These are phyloP conservation scores for Salix viminalis DNA, from an alignment of 345 rosid genomes.

Conservation along the genomic window DNA sequence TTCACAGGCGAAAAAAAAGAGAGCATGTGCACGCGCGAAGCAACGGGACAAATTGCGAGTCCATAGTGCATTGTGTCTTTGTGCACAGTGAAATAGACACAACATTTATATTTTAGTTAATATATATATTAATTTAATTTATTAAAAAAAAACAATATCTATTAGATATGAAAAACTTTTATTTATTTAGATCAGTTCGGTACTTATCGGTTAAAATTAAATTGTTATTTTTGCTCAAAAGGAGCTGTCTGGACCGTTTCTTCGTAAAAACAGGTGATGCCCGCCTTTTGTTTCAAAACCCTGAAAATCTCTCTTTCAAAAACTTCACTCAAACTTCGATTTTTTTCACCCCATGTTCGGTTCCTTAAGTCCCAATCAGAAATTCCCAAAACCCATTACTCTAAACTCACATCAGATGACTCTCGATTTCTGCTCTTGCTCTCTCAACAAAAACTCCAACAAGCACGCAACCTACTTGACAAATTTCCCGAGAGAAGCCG, in stretches of 20 bases:
- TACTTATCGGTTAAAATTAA: no score
- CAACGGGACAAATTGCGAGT: no score
- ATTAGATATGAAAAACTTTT: no score
- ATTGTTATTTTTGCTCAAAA: no score
- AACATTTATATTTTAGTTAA: no score
- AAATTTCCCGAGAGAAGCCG: constrained; percentile 37
- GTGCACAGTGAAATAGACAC: no score
- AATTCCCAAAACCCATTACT: constrained; percentile 8
- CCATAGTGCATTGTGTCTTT: no score
- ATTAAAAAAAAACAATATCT: no score
- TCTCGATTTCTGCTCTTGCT: constrained; percentile 31
- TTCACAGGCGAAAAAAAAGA: no score
- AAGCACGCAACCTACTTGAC: constrained; percentile 57
- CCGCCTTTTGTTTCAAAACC: constrained; percentile 21
- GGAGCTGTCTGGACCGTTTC: background rate
- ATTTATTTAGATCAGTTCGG: no score
- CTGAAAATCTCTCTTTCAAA: constrained; percentile 11
- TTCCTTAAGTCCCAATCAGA: constrained; percentile 9
- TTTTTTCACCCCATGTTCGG: constrained; percentile 2
- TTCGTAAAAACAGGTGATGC: constrained; percentile 23
- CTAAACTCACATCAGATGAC: constrained; percentile 31
- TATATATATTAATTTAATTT: no score
- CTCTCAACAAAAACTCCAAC: constrained; percentile 24
- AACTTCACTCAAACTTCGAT: constrained; percentile 6
- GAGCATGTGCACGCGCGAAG: no score